These are phyloP conservation scores for Sugiyamaella xylanicola DNA, from an alignment of 1,139 yeast genomes.

Conservation along the genomic window DNA sequence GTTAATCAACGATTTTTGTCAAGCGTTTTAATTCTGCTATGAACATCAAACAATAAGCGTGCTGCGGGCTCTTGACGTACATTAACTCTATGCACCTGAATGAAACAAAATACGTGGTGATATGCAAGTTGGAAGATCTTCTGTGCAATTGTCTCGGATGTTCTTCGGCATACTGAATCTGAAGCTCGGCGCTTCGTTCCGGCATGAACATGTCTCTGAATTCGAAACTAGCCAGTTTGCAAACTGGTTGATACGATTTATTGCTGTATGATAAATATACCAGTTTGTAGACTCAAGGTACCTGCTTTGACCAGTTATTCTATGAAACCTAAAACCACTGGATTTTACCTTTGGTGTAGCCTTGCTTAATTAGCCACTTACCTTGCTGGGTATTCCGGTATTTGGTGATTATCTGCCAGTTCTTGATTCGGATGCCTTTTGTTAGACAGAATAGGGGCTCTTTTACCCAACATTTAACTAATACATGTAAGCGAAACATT, in stretches of 20 bases:
- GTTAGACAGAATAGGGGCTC: background rate
- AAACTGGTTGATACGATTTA: no score
- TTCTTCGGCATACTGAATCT: background rate
- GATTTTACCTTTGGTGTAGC: no score
- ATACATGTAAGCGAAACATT: background rate
- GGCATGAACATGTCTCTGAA: background rate
- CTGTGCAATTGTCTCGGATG: background rate
- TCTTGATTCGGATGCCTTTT: background rate
- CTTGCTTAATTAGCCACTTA: no score
- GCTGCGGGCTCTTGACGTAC: background rate
- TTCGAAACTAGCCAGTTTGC: no score
- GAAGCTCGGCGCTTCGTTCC: background rate
- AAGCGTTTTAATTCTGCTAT: constrained; percentile 1
- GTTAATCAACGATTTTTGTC: background rate
- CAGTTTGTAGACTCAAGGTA: no score
- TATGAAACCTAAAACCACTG: no score
- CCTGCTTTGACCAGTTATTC: no score
- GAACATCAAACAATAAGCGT: background rate
- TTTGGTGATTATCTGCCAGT: background rate
- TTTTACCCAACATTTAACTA: background rate
- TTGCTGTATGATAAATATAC: no score
- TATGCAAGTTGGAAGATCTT: background rate
- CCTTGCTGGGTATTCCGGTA: background rate
- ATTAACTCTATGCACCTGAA: background rate
- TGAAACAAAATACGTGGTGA: background rate